Evolutionary conservation across 1,284 basidiomycete genomes (phyloP).

Genomic region (Tilletia caries): DNA sequence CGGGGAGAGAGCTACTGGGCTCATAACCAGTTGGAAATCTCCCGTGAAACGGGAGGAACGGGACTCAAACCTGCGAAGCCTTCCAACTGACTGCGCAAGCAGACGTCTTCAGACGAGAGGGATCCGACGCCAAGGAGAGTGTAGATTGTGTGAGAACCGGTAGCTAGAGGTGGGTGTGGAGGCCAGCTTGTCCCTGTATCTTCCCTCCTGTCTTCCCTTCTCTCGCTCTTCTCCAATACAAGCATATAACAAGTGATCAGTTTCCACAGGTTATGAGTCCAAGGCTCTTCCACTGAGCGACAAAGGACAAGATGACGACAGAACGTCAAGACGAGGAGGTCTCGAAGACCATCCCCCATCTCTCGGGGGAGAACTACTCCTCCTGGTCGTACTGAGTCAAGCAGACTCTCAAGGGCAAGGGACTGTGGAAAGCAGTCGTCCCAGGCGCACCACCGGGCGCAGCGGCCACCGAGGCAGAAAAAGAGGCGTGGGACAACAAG

Average conservation of each 20-base stretch:
- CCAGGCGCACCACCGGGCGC: too few species aligned
- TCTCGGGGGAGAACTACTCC: neutral
- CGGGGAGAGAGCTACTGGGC: too few species aligned
- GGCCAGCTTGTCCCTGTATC: neutral
- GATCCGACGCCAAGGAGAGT: too few species aligned
- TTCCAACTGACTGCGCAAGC: too few species aligned
- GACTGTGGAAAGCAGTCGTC: neutral
- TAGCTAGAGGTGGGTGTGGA: neutral
- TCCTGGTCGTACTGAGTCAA: neutral
- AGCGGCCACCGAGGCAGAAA: too few species aligned
- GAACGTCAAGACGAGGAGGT: neutral
- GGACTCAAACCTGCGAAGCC: too few species aligned
- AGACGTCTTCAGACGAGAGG: too few species aligned
- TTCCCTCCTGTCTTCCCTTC: neutral
- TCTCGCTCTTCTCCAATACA: neutral
- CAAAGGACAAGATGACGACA: neutral
- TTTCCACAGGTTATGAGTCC: slow-evolving; percentile 8
- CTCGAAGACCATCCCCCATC: neutral
- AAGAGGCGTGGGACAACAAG: too few species aligned
- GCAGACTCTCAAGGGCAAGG: neutral
- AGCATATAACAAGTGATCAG: neutral
- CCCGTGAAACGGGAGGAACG: too few species aligned
- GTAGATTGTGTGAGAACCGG: neutral
- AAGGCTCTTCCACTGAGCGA: neutral
- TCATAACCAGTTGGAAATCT: too few species aligned